Evolutionary conservation across 192 early-diverging fungal species (phyloP).

Genomic region (Linnemannia elongata): DNA sequence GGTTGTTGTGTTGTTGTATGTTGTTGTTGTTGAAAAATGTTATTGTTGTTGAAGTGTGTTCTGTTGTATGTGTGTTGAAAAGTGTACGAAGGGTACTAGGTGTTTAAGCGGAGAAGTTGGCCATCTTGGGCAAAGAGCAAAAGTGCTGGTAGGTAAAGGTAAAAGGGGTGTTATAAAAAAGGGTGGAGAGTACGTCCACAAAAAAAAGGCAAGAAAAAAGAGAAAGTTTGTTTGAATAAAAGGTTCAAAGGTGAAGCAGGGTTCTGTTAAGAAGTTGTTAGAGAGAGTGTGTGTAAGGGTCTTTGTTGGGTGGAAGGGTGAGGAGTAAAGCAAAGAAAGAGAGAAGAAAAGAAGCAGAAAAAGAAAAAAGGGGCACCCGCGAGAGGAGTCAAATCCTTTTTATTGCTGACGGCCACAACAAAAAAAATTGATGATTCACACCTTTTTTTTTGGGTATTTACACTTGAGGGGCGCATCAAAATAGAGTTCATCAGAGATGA

Average conservation of each 20-base stretch:
- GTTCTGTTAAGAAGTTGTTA: neutral
- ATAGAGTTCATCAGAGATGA: neutral
- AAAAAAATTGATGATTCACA: neutral
- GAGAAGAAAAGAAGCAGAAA: neutral
- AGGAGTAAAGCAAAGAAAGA: constrained; percentile 3
- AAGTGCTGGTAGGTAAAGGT: constrained; percentile 1
- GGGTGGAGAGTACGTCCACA: constrained; percentile 38
- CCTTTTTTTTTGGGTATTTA: neutral
- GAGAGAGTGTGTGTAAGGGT: neutral
- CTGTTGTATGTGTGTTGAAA: constrained; percentile 44
- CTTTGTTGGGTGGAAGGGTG: constrained; percentile 5
- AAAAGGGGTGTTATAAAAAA: neutral
- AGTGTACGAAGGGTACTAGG: constrained; percentile 27
- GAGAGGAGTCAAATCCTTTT: neutral
- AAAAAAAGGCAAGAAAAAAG: constrained; percentile 13
- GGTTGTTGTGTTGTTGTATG: constrained; percentile 22
- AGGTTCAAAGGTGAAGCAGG: neutral
- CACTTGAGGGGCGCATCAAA: neutral
- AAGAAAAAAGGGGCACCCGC: neutral
- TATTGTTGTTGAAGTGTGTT: constrained; percentile 15
- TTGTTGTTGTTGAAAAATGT: constrained; percentile 15
- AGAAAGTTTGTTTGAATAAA: neutral
- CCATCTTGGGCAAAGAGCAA: constrained; percentile 45
- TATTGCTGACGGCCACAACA: too few relatives aligned
- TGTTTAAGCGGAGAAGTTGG: constrained; percentile 55